These are phyloP conservation scores for Camellia sinensis DNA, from an alignment of 148 eudicot genomes.

Conservation along the genomic window DNA sequence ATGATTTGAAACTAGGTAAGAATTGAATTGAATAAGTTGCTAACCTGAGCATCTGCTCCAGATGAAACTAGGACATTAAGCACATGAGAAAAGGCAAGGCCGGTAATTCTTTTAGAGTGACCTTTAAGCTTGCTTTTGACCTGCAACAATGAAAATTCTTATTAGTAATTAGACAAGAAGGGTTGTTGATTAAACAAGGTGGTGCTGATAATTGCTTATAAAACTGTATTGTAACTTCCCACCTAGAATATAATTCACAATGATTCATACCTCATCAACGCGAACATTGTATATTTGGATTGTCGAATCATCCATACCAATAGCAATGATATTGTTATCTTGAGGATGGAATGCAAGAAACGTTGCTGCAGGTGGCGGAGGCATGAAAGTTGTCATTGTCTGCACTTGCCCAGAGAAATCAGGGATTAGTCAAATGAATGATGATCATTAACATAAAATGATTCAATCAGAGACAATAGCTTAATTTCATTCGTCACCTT, in stretches of 20 bases:
- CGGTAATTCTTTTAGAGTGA: slow-evolving; percentile 81
- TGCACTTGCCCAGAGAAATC: slow-evolving; percentile 32
- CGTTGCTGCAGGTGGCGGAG: slow-evolving; percentile 93
- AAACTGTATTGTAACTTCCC: neutral
- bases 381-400: slow-evolving; percentile 87
- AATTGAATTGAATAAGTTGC: neutral
- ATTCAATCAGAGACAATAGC: neutral
- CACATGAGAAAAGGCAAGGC: slow-evolving; percentile 80
- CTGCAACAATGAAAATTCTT: slow-evolving; percentile 34
- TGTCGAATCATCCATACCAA: slow-evolving; percentile 90
- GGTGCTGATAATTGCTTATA: neutral
- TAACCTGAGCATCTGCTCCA: slow-evolving; percentile 92
- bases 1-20: slow-evolving; percentile 3
- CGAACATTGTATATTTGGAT: slow-evolving; percentile 91
- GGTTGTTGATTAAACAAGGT: slow-evolving; percentile 27
- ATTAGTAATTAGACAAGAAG: neutral
- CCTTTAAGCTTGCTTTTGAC: slow-evolving; percentile 87
- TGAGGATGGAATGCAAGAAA: slow-evolving; percentile 90
- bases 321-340: slow-evolving; percentile 89
- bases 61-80: slow-evolving; percentile 81
- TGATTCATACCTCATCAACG: slow-evolving; percentile 63
- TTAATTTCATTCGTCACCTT: slow-evolving; percentile 43
- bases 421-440: neutral
- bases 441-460: neutral
- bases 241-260: neutral